Percentiles rank a stretch among this genome's conserved stretches.
Evolutionary conservation across 2,329 filamentous ascomycete genomes (phyloP).

Genomic region (Ceratocystis albifundus): DNA sequence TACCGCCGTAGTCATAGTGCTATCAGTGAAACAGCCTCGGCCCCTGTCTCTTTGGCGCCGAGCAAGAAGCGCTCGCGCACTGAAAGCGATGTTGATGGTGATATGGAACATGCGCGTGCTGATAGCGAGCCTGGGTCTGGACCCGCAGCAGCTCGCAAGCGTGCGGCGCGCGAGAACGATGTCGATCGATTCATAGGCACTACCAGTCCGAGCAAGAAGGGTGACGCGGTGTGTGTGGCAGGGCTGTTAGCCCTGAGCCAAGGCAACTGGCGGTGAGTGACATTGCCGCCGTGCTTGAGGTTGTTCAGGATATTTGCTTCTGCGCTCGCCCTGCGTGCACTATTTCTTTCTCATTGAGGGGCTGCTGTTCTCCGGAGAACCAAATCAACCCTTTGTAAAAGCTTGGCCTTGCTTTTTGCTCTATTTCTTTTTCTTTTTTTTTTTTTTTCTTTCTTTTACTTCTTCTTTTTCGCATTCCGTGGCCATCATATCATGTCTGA

Average conservation of each 20-base stretch:
- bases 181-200: slow-evolving; percentile 63
- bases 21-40: neutral
- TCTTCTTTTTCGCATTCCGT: neutral
- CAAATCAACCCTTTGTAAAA: neutral
- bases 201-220: slow-evolving; percentile 58
- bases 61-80: slow-evolving; percentile 20
- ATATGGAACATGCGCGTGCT: neutral
- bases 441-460: too few relatives aligned
- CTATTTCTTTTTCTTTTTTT: too few relatives aligned
- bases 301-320: neutral
- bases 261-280: slow-evolving; percentile 57
- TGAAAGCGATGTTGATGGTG: slow-evolving; percentile 10
- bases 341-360: neutral
- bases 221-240: slow-evolving; percentile 79
- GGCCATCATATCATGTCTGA: slow-evolving; percentile 12
- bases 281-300: neutral
- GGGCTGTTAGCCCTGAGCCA: slow-evolving; percentile 81
- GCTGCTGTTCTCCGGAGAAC: too few relatives aligned
- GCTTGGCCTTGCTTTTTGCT: neutral
- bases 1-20: neutral
- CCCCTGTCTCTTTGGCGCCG: slow-evolving; percentile 23
- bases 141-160: slow-evolving; percentile 23
- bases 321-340: neutral
- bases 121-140: neutral
- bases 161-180: slow-evolving; percentile 39